phyloP scores from a whole-genome alignment of 768 basidiomycete species.

The Rhodotorula taiwanensis region DNA sequence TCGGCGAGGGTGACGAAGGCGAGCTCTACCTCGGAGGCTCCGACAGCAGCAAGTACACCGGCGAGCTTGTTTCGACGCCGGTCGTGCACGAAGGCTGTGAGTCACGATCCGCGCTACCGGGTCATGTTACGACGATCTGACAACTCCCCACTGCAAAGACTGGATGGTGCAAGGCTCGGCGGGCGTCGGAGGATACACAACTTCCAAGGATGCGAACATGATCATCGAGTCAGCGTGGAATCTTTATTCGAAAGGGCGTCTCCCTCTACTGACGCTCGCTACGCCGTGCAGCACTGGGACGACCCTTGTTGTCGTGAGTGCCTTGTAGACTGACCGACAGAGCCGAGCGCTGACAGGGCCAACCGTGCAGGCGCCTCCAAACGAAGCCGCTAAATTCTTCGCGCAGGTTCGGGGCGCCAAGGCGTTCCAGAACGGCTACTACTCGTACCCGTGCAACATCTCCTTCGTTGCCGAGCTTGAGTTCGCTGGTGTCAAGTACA shows the following conservation, averaged over 20 bases:
- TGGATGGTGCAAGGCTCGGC: slow-evolving; percentile 44
- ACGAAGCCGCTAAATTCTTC: slow-evolving; percentile 41
- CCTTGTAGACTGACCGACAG: too few species aligned
- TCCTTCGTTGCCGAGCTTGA: not conserved
- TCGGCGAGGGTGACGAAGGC: slow-evolving; percentile 30
- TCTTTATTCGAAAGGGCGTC: slow-evolving; percentile 4
- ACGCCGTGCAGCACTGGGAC: slow-evolving; percentile 27
- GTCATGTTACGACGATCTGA: too few species aligned
- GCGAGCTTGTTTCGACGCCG: slow-evolving; percentile 41
- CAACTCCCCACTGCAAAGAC: too few species aligned
- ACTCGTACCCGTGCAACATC: slow-evolving; percentile 40
- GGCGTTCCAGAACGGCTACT: slow-evolving; percentile 42
- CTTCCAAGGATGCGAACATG: slow-evolving; percentile 29
- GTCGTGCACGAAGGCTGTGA: slow-evolving; percentile 43
- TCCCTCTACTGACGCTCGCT: too few species aligned
- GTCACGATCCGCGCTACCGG: too few species aligned
- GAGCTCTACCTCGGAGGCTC: slow-evolving; percentile 46
- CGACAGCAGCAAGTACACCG: slow-evolving; percentile 41
- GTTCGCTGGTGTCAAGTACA: slow-evolving; percentile 8
- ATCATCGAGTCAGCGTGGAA: slow-evolving; percentile 23
- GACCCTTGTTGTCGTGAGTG: slow-evolving; percentile 34
- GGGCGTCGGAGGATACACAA: slow-evolving; percentile 37
- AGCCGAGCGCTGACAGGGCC: not conserved
- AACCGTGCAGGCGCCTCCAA: slow-evolving; percentile 40
- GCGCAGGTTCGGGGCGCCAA: slow-evolving; percentile 18